Conservation (phyloP, 2,329 filamentous ascomycete species). For the Neofusicoccum sp. region DNA sequence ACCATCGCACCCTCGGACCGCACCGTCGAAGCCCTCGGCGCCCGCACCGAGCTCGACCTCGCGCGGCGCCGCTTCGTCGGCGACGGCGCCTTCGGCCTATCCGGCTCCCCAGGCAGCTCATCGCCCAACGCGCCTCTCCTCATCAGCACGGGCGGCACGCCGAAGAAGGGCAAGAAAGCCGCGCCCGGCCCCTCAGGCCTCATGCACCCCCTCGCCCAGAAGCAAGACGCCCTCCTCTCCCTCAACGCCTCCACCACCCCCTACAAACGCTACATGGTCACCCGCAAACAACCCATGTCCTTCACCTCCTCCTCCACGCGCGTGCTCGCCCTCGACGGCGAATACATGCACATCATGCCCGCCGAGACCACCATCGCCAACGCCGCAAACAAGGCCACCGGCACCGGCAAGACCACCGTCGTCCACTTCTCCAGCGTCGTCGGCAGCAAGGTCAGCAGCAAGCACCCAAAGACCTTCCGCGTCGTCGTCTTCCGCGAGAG, state of each 20-base stretch:
- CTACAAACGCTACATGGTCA: constrained; percentile 78
- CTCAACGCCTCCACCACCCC: constrained; percentile 40
- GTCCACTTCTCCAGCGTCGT: constrained; percentile 83
- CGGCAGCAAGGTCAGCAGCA: constrained; percentile 77
- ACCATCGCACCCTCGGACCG: constrained; percentile 76
- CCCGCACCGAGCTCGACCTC: constrained; percentile 74
- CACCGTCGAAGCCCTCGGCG: constrained; percentile 76
- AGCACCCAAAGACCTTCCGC: constrained; percentile 80
- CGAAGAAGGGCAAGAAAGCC: constrained; percentile 56
- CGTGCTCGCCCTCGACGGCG: constrained; percentile 77
- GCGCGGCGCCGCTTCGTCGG: constrained; percentile 74
- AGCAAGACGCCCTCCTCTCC: constrained; percentile 53
- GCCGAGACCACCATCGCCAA: constrained; percentile 40
- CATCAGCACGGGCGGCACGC: constrained; percentile 54
- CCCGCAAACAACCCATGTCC: constrained; percentile 80
- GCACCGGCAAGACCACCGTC: constrained; percentile 69
- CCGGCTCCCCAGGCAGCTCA: constrained; percentile 68
- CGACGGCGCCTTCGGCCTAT: constrained; percentile 70
- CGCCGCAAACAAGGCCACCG: constrained; percentile 58
- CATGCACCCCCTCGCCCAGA: constrained; percentile 67
- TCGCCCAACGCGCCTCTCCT: constrained; percentile 69
- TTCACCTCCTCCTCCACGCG: constrained; percentile 76
- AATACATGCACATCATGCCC: constrained; percentile 86
- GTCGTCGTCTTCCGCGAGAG: constrained; percentile 75
- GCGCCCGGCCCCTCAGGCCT: constrained; percentile 58